Conservation (phyloP, 202 grass and related monocot genomes). For the Schoenoplectus triqueter region DNA sequence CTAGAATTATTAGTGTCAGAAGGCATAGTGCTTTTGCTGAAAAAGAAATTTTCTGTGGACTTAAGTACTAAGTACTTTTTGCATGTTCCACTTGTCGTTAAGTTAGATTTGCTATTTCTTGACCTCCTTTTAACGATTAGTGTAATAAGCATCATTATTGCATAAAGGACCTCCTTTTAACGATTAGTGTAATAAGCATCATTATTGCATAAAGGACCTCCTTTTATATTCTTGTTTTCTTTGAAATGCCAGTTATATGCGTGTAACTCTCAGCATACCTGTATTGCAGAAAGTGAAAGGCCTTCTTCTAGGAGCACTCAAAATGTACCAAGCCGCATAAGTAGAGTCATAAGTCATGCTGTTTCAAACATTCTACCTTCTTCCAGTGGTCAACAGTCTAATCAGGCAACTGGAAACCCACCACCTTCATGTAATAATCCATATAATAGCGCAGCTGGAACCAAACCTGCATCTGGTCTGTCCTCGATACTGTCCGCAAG, state of each 20-base stretch:
- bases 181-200: background rate
- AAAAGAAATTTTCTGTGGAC: background rate
- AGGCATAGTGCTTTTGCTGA: background rate
- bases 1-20: background rate
- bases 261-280: background rate
- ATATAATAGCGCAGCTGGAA: slow-evolving; percentile 18
- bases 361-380: slow-evolving; percentile 34
- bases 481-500: background rate
- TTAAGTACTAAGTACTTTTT: background rate
- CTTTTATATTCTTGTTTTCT: slow-evolving; percentile 25
- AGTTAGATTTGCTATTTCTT: slow-evolving; percentile 9
- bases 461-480: too few species aligned
- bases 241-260: background rate
- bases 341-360: slow-evolving; percentile 24
- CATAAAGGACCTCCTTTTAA: background rate
- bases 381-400: slow-evolving; percentile 14
- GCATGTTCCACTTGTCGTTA: slow-evolving; percentile 20
- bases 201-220: background rate
- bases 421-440: background rate
- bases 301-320: slow-evolving; percentile 33
- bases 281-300: slow-evolving; percentile 30
- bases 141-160: background rate
- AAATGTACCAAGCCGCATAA: slow-evolving; percentile 20
- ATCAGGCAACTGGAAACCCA: slow-evolving; percentile 7
- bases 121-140: background rate